A percentile compares a stretch with the other conserved stretches of the same genome.
Conservation (phyloP, 176 grass and related monocot genomes). For the Juncus inflexus region DNA sequence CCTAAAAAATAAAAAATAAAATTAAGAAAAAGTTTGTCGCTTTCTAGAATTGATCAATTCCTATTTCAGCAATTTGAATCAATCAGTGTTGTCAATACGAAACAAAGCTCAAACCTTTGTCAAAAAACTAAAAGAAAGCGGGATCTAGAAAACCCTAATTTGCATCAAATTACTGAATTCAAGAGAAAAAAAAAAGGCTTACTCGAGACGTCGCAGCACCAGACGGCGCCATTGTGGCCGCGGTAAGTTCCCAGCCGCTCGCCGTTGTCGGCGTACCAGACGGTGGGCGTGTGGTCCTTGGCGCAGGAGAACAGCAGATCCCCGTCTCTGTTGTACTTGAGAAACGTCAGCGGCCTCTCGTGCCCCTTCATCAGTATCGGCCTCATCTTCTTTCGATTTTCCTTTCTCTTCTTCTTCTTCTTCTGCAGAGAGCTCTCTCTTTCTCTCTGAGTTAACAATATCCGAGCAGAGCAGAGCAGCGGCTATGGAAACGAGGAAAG, state of each 20-base stretch:
- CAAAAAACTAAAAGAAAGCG: not conserved
- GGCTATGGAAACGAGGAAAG: too few species aligned
- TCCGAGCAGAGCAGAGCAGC: too few species aligned
- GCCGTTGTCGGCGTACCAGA: constrained; percentile 85
- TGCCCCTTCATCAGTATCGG: constrained; percentile 97
- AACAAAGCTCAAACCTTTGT: not conserved
- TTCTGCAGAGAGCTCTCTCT: not conserved
- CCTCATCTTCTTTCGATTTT: constrained; percentile 35
- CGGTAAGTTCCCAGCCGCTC: constrained; percentile 83
- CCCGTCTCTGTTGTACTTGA: constrained; percentile 89
- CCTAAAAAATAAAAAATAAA: constrained; percentile 15
- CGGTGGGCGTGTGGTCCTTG: constrained; percentile 83
- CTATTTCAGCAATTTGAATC: not conserved
- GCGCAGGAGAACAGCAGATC: constrained; percentile 95
- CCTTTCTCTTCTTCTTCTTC: not conserved
- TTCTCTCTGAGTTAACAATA: not conserved
- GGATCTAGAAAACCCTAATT: not conserved
- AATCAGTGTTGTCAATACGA: not conserved
- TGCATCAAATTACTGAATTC: too few species aligned
- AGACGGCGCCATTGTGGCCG: constrained; percentile 93
- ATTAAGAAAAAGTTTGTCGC: not conserved
- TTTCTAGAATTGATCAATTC: not conserved
- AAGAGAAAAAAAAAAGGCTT: not conserved
- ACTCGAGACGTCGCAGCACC: constrained; percentile 85
- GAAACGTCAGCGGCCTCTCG: constrained; percentile 81